Evolutionary conservation across 2,329 filamentous ascomycete species (phyloP).

Genomic region (Scytalidium sp.): DNA sequence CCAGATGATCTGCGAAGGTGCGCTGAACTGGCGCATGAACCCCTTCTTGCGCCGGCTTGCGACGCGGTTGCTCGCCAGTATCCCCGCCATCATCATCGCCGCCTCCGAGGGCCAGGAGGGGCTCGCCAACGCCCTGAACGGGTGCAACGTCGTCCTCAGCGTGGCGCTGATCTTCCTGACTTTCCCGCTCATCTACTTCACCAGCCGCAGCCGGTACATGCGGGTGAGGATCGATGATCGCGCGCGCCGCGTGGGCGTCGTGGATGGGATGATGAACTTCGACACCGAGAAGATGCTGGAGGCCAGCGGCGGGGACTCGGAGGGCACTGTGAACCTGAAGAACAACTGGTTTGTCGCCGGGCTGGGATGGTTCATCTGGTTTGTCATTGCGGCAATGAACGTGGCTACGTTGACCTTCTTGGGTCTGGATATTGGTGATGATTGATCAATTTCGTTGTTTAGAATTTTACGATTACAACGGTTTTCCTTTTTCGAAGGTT

Average conservation of each 20-base stretch:
- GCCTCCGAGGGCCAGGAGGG: constrained; percentile 11
- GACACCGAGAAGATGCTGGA: background rate
- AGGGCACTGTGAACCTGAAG: background rate
- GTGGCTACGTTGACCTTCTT: background rate
- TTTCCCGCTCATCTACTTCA: constrained; percentile 13
- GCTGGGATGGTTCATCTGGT: constrained; percentile 1
- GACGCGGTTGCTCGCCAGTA: constrained; percentile 12
- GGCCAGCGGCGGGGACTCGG: background rate
- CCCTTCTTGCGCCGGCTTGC: constrained; percentile 12
- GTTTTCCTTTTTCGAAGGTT: too few species aligned
- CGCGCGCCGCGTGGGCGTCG: background rate
- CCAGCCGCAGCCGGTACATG: constrained; percentile 13
- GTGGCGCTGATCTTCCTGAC: constrained; percentile 17
- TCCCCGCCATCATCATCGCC: constrained; percentile 13
- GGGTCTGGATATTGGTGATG: constrained; percentile 1
- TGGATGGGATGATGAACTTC: background rate
- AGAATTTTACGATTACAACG: too few species aligned
- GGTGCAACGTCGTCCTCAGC: constrained; percentile 13
- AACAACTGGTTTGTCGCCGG: background rate
- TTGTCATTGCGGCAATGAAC: constrained; percentile 3
- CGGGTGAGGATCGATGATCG: background rate
- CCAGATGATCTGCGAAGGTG: constrained; percentile 17
- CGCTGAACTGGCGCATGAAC: constrained; percentile 15
- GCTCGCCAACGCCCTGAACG: constrained; percentile 9
- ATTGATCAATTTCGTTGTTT: background rate